phyloP scores from a whole-genome alignment of 1,139 yeast genomes.

The Blastobotrys buckinghamii region DNA sequence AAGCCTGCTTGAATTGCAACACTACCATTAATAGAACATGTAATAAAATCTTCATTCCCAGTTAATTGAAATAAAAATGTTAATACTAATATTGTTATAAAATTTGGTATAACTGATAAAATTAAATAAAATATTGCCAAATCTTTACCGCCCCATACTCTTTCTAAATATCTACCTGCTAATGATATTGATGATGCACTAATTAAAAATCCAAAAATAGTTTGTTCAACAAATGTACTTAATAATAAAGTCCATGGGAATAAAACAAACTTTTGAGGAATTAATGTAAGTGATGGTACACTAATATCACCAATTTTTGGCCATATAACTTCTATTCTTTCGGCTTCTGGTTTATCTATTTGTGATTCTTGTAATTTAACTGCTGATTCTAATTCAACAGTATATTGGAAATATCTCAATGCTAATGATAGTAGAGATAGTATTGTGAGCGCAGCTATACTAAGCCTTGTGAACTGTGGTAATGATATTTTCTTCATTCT shows the following conservation, averaged over 20 bases:
- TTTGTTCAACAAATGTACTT: slow-evolving; percentile 65
- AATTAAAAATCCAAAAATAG: slow-evolving; percentile 44
- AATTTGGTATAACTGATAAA: slow-evolving; percentile 53
- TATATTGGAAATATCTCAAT: slow-evolving; percentile 28
- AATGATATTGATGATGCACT: slow-evolving; percentile 47
- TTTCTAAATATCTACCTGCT: slow-evolving; percentile 49
- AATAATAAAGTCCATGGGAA: slow-evolving; percentile 77
- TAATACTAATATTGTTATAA: slow-evolving; percentile 11
- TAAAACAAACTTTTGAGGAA: slow-evolving; percentile 54
- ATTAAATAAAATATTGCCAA: slow-evolving; percentile 53
- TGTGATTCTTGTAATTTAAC: slow-evolving; percentile 3
- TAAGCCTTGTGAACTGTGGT: slow-evolving; percentile 40
- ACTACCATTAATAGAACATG: slow-evolving; percentile 58
- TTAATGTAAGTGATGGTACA: slow-evolving; percentile 62
- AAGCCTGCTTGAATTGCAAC: slow-evolving; percentile 67
- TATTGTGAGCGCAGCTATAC: slow-evolving; percentile 26
- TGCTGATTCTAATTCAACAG: background rate
- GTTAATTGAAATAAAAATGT: slow-evolving; percentile 12
- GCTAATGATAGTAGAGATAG: slow-evolving; percentile 30
- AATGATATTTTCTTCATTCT: slow-evolving; percentile 19
- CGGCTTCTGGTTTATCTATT: background rate
- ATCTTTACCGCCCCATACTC: slow-evolving; percentile 55
- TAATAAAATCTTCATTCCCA: slow-evolving; percentile 12
- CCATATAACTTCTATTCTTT: background rate
- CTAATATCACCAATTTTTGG: slow-evolving; percentile 35